Base-by-base conservation (phyloP, 805 yeast genomes). In the Candida sphagnicola region DNA sequence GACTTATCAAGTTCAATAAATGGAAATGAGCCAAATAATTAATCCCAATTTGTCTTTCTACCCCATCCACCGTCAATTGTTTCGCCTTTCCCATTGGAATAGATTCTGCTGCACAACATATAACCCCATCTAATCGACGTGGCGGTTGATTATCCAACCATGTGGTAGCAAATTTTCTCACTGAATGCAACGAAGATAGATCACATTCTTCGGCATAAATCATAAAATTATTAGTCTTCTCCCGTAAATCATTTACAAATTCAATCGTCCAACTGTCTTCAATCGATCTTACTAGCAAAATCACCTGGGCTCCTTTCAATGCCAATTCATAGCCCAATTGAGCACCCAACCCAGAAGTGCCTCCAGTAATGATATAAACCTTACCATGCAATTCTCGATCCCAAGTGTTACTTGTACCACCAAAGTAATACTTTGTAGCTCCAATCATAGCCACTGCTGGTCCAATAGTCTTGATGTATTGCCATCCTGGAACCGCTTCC, bases 121-220 rank as follows among this genome's bases (percentile, higher is more conserved):
- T 61, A 19, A 93, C 76, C 40, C 95, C 95, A 61, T 93, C 99
- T 32, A 93, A 67, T 39, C 99, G 64, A 51, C 99, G 73, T 8
- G 96, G 93, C 2, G 96, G 95, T 23, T 80, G 67, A 53, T 85
- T 89, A 58, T 93, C 95, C 42, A 93, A 70, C 98, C 98, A 93
- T 43, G 74, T 80, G 2, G 98, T 90, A 19, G 96, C 97, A 67
- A 93, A 93, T 54, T 80, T 80, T 50, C 99, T 74, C 10, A 93
- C 74, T 2, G 89, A 80, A 54, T 80, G 67, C 40, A 93, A 65
- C 39, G 86, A 80, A 13, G 77, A 66, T 41, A 93, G 68, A 57
- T 93, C 95, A 59, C 95, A 88, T 49, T 81, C 76, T 54, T 93
- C 99, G n/a, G 93, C 90, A 59, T 86, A 91, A 33, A 93, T 78